Evolutionary conservation across 345 rosid genomes (phyloP).

Genomic region (Salix arbutifolia): DNA sequence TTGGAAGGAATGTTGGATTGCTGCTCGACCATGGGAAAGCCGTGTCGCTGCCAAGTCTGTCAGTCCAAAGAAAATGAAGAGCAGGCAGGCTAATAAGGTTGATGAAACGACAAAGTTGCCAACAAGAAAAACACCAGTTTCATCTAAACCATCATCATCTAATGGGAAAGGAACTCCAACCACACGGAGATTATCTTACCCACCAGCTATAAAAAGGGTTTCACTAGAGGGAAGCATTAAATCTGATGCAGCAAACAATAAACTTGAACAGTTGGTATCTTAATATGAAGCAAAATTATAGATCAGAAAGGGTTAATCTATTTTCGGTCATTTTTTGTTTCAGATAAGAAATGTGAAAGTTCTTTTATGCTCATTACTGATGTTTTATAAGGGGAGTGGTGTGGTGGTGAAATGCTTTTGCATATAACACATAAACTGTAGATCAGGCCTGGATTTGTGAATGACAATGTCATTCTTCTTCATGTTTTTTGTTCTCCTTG

Average conservation of each 20-base stretch:
- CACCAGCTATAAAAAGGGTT: slow-evolving; percentile 44
- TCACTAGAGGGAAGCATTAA: slow-evolving; percentile 19
- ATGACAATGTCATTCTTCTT: not conserved
- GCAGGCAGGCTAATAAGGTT: slow-evolving; percentile 38
- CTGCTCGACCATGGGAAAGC: slow-evolving; percentile 92
- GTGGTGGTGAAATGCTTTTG: not conserved
- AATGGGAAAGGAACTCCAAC: slow-evolving; percentile 38
- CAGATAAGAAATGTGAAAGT: not conserved
- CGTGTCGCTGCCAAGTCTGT: slow-evolving; percentile 38
- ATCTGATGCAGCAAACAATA: slow-evolving; percentile 22
- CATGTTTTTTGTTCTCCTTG: not conserved
- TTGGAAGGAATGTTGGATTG: slow-evolving; percentile 94
- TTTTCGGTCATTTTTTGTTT: not conserved
- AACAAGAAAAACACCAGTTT: slow-evolving; percentile 42
- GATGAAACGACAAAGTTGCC: slow-evolving; percentile 41
- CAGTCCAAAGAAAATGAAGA: slow-evolving; percentile 55
- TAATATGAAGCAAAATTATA: not conserved
- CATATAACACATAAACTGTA: not conserved
- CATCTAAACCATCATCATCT: slow-evolving; percentile 39
- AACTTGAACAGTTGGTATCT: slow-evolving; percentile 19
- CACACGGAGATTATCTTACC: slow-evolving; percentile 67
- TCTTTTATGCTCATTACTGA: not conserved
- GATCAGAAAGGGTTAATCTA: not conserved
- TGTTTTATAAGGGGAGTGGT: not conserved
- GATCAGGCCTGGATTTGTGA: not conserved